Conservation (phyloP, 768 basidiomycete genomes). For the Kwoniella shandongensis region DNA sequence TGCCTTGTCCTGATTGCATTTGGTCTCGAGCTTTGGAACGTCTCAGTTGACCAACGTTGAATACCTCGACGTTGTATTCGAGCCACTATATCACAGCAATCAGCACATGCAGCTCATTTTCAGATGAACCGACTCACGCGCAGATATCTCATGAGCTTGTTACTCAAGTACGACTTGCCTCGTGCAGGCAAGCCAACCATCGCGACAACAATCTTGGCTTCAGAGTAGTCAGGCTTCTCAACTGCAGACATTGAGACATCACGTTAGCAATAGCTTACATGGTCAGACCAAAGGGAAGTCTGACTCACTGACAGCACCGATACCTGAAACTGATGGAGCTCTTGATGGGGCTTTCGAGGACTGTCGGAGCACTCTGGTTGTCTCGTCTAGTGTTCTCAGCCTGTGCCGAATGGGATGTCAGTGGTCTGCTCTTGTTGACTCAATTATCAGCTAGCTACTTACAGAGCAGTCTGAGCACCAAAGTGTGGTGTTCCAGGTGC, state of each 20-base stretch:
- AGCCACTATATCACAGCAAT: conserved; percentile 69
- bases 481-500: conserved; percentile 53
- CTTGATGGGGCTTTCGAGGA: conserved; percentile 36
- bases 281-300: neutral
- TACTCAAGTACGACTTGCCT: conserved; percentile 96
- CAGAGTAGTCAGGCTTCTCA: conserved; percentile 95
- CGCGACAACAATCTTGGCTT: conserved; percentile 96
- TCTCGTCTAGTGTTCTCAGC: conserved; percentile 48
- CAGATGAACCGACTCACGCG: conserved; percentile 60
- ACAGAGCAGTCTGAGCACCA: conserved; percentile 51
- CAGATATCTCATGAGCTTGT: conserved; percentile 94
- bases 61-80: conserved; percentile 96
- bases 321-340: conserved; percentile 52
- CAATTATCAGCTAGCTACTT: conserved; percentile 5
- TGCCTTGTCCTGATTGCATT: conserved; percentile 63
- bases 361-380: conserved; percentile 45
- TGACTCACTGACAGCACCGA: conserved; percentile 47
- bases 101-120: neutral
- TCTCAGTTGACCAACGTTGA: conserved; percentile 94
- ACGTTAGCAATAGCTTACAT: neutral
- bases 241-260: conserved; percentile 57
- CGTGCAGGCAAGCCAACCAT: conserved; percentile 98
- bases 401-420: too few species aligned
- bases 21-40: conserved; percentile 67
- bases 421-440: too few species aligned